Evolutionary conservation across 2,329 filamentous ascomycete genomes (phyloP).

Genomic region (Diaporthe capsici): DNA sequence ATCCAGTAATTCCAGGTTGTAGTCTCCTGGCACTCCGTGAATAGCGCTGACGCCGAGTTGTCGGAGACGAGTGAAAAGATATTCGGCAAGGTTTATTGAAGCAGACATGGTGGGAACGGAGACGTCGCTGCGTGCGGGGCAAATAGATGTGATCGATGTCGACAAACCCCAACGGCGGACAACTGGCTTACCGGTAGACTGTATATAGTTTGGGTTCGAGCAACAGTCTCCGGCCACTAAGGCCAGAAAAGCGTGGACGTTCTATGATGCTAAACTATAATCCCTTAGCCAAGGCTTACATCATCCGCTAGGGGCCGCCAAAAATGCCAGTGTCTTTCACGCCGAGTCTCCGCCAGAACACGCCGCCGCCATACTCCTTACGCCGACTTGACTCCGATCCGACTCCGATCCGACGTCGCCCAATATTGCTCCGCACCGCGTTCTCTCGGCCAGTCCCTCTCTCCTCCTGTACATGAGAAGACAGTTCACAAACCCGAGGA

Average conservation of each 20-base stretch:
- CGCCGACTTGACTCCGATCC: background rate
- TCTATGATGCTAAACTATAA: background rate
- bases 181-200: background rate
- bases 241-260: background rate
- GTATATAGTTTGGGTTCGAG: background rate
- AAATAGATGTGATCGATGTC: background rate
- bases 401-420: background rate
- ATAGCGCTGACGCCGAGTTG: background rate
- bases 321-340: background rate
- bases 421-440: background rate
- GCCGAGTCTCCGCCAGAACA: background rate
- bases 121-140: background rate
- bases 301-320: background rate
- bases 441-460: background rate
- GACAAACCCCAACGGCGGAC: background rate
- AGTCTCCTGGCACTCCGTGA: constrained; percentile 5
- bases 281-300: background rate
- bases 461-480: too few species aligned
- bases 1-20: background rate
- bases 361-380: background rate
- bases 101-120: background rate
- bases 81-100: background rate
- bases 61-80: constrained; percentile 16
- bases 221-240: background rate
- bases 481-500: background rate